Evolutionary conservation across 2,329 filamentous ascomycete genomes (phyloP).

Genomic region (Aspergillus jensenii): DNA sequence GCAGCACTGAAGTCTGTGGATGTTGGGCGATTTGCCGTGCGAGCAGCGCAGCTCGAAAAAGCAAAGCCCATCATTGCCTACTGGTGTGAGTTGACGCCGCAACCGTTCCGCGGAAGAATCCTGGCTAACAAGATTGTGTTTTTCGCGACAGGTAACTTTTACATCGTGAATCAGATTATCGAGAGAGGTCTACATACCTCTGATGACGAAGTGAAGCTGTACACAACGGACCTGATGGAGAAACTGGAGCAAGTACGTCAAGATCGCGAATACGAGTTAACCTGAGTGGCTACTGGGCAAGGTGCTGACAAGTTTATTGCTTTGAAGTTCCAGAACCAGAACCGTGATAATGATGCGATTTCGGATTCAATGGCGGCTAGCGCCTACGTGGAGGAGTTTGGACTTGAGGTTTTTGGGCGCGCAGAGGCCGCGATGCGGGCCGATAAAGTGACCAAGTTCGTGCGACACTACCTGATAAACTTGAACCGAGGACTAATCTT

Average conservation of each 20-base stretch:
- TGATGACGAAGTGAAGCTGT: constrained; percentile 75
- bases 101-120: neutral
- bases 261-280: neutral
- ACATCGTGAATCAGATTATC: constrained; percentile 90
- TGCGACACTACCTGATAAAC: neutral
- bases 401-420: constrained; percentile 79
- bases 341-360: constrained; percentile 77
- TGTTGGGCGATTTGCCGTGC: constrained; percentile 77
- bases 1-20: constrained; percentile 75
- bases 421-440: constrained; percentile 79
- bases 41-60: constrained; percentile 79
- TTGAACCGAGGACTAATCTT: constrained; percentile 15
- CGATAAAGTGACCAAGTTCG: constrained; percentile 76
- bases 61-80: constrained; percentile 88
- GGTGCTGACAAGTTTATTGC: constrained; percentile 10
- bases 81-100: constrained; percentile 71
- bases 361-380: constrained; percentile 82
- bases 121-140: constrained; percentile 17
- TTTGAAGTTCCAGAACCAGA: constrained; percentile 65
- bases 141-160: constrained; percentile 70
- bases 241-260: constrained; percentile 72
- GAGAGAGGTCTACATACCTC: constrained; percentile 73
- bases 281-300: neutral
- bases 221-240: constrained; percentile 84
- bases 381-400: constrained; percentile 93